A percentile compares a stretch with the other conserved stretches of the same genome.
phyloP scores from a whole-genome alignment of 179 eudicot species.

The Beta lomatogona region DNA sequence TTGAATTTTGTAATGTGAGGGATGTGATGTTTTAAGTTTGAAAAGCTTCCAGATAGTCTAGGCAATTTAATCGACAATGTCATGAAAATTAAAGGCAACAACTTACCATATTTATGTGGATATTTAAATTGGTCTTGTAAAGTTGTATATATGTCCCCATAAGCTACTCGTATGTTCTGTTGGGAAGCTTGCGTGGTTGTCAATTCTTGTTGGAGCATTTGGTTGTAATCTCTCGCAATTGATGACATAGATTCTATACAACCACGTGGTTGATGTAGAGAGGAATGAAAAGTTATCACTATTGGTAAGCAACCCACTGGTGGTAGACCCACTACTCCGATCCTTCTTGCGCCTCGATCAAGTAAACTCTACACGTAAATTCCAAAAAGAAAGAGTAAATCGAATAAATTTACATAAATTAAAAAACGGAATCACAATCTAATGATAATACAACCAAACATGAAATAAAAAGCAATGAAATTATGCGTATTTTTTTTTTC shows the following conservation, averaged over 20 bases:
- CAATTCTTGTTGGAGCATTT: constrained; percentile 25
- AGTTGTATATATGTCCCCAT: constrained; percentile 34
- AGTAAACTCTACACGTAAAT: constrained; percentile 22
- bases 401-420: too few relatives aligned
- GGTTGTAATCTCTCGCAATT: constrained; percentile 34
- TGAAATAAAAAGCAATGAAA: too few relatives aligned
- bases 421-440: too few relatives aligned
- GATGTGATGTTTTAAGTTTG: too few relatives aligned
- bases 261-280: constrained; percentile 19
- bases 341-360: constrained; percentile 33
- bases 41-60: too few relatives aligned
- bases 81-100: not conserved
- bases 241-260: constrained; percentile 33
- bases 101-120: constrained; percentile 40
- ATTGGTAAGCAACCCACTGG: constrained; percentile 47
- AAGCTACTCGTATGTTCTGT: constrained; percentile 6
- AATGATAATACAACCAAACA: too few relatives aligned
- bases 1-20: too few relatives aligned
- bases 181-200: constrained; percentile 18
- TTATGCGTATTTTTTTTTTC: too few relatives aligned
- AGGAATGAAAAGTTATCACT: constrained; percentile 16
- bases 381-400: not conserved
- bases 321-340: constrained; percentile 37
- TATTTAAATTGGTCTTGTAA: constrained; percentile 26
- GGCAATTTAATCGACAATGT: too few relatives aligned